Conservation (phyloP, 768 basidiomycete genomes). For the Butyriboletus loyo region DNA sequence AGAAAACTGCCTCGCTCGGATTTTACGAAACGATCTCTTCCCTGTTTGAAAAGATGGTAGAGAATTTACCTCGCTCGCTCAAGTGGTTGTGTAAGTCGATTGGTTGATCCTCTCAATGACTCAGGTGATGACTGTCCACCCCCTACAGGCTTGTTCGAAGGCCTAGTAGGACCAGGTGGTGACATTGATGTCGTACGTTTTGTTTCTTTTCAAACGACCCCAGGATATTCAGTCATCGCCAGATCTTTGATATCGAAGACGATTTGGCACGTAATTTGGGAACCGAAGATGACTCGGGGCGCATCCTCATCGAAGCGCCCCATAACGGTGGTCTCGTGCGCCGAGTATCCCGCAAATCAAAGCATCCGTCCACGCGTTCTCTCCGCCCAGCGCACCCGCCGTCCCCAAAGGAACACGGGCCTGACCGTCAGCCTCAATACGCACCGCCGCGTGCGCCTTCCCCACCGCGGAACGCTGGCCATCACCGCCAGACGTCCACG, state of each 20-base stretch:
- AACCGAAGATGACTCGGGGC: constrained; percentile 8
- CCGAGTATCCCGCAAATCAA: constrained; percentile 33
- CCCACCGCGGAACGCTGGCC: constrained; percentile 1
- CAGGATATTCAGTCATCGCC: background rate
- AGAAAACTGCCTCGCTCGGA: constrained; percentile 57
- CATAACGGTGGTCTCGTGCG: constrained; percentile 18
- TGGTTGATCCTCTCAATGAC: background rate
- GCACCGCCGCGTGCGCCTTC: constrained; percentile 2
- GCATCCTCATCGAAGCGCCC: constrained; percentile 13
- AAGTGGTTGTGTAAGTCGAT: constrained; percentile 66
- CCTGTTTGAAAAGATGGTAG: constrained; percentile 65
- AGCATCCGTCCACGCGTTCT: constrained; percentile 30
- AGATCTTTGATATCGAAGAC: constrained; percentile 82
- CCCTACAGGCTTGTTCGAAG: constrained; percentile 72
- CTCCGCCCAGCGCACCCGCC: constrained; percentile 18
- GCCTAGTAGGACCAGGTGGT: constrained; percentile 63
- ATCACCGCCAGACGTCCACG: constrained; percentile 13
- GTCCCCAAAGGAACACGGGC: constrained; percentile 21
- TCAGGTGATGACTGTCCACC: background rate
- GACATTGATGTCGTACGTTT: constrained; percentile 70
- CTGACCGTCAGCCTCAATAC: constrained; percentile 3
- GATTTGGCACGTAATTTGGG: constrained; percentile 31
- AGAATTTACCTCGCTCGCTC: constrained; percentile 71
- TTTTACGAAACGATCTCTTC: constrained; percentile 73
- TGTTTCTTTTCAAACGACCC: background rate